These are phyloP conservation scores for Populus ilicifolia DNA, from an alignment of 345 rosid genomes.

Conservation along the genomic window DNA sequence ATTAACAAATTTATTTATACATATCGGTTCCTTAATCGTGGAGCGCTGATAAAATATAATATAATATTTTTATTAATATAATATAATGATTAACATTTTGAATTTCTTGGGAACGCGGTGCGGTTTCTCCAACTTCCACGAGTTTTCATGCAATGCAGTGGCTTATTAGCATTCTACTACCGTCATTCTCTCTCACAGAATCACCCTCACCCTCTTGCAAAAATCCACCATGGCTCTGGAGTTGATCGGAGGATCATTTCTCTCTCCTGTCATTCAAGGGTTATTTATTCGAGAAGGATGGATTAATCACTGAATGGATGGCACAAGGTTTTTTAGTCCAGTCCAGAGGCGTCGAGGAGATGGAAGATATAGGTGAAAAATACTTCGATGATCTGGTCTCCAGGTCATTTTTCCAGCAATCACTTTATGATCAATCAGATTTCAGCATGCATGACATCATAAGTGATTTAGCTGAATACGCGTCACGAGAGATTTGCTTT, in stretches of 20 bases:
- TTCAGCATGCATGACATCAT: slow-evolving; percentile 15
- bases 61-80: too few species aligned
- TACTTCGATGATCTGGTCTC: slow-evolving; percentile 15
- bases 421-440: neutral
- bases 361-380: slow-evolving; percentile 1
- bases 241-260: neutral
- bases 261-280: slow-evolving; percentile 5
- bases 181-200: too few species aligned
- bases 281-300: neutral
- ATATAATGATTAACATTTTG: too few species aligned
- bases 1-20: too few species aligned
- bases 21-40: too few species aligned
- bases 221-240: slow-evolving; percentile 3
- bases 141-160: too few species aligned
- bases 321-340: slow-evolving; percentile 6
- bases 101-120: too few species aligned
- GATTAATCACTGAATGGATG: slow-evolving; percentile 13
- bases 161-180: too few species aligned
- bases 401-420: slow-evolving; percentile 11
- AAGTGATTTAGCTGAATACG: neutral
- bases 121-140: too few species aligned
- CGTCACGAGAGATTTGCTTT: slow-evolving; percentile 13
- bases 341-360: neutral
- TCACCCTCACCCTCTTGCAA: too few species aligned
- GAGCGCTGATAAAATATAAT: too few species aligned